Percentiles rank a stretch among this genome's conserved stretches.
Conservation (phyloP, 257 asterid genomes). For the Solanum tarapatanum region DNA sequence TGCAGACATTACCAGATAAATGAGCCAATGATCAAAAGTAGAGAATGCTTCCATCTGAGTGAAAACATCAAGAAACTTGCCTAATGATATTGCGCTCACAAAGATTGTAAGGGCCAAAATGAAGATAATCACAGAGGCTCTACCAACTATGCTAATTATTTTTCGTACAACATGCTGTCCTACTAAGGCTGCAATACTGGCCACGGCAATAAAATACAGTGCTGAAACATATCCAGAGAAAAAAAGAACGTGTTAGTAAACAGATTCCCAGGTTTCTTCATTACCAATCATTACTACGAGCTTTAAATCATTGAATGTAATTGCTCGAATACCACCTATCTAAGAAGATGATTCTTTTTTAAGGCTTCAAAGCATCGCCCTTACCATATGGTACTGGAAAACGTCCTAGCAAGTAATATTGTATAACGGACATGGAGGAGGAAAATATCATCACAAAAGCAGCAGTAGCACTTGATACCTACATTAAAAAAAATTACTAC, state of each 20-base stretch:
- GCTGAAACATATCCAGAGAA: slow-evolving; percentile 22
- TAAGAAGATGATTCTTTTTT: not conserved
- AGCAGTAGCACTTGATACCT: slow-evolving; percentile 61
- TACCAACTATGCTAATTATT: slow-evolving; percentile 40
- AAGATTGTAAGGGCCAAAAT: slow-evolving; percentile 50
- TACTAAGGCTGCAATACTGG: slow-evolving; percentile 40
- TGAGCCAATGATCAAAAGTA: not conserved
- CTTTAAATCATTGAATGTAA: not conserved
- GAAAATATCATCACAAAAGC: slow-evolving; percentile 43
- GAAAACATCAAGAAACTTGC: slow-evolving; percentile 14
- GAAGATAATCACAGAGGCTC: slow-evolving; percentile 63
- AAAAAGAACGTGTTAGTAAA: not conserved
- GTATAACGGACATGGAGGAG: slow-evolving; percentile 55
- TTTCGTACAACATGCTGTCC: slow-evolving; percentile 52
- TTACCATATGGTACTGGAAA: slow-evolving; percentile 47
- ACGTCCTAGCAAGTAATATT: slow-evolving; percentile 43
- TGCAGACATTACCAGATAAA: slow-evolving; percentile 2
- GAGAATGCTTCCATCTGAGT: not conserved
- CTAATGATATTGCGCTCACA: slow-evolving; percentile 50
- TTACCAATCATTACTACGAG: not conserved
- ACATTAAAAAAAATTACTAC: not conserved
- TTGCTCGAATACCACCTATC: not conserved
- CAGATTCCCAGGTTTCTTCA: not conserved
- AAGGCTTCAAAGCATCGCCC: not conserved
- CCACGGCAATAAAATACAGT: slow-evolving; percentile 36